phyloP scores from a whole-genome alignment of 345 rosid species.

The Lenwebbia sp. region DNA sequence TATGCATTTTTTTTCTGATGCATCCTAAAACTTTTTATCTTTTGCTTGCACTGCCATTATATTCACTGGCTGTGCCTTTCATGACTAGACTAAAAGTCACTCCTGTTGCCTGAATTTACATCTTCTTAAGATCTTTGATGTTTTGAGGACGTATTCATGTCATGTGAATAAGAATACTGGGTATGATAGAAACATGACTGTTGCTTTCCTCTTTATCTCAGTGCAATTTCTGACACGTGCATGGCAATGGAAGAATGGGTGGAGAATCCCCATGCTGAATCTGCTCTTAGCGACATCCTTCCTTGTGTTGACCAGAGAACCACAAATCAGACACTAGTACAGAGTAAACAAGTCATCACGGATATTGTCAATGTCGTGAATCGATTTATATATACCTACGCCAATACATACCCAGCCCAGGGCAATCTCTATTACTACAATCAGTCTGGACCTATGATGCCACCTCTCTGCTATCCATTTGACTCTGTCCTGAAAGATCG shows the following conservation, averaged over 20 bases:
- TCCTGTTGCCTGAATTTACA: neutral
- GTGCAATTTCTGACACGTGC: conserved; percentile 82
- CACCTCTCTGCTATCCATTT: conserved; percentile 81
- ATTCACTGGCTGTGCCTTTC: neutral
- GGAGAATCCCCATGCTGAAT: conserved; percentile 73
- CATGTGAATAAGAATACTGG: neutral
- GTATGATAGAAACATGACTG: neutral
- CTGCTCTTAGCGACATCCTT: conserved; percentile 87
- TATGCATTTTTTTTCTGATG: neutral
- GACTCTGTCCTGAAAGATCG: conserved; percentile 52
- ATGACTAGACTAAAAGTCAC: neutral
- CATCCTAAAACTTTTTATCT: neutral
- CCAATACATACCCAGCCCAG: conserved; percentile 64
- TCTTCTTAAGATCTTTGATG: neutral
- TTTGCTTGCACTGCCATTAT: neutral
- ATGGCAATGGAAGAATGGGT: conserved; percentile 96
- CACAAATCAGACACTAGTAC: conserved; percentile 71
- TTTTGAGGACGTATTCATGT: neutral
- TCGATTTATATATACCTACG: conserved; percentile 61
- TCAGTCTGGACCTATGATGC: conserved; percentile 84
- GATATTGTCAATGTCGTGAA: conserved; percentile 74
- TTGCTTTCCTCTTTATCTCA: conserved; percentile 15
- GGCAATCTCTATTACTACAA: conserved; percentile 45
- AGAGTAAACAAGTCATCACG: conserved; percentile 89
- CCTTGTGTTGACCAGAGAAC: conserved; percentile 90